Conservation (phyloP, 2,329 filamentous ascomycete genomes). For the Tolypocladium nubicola region DNA sequence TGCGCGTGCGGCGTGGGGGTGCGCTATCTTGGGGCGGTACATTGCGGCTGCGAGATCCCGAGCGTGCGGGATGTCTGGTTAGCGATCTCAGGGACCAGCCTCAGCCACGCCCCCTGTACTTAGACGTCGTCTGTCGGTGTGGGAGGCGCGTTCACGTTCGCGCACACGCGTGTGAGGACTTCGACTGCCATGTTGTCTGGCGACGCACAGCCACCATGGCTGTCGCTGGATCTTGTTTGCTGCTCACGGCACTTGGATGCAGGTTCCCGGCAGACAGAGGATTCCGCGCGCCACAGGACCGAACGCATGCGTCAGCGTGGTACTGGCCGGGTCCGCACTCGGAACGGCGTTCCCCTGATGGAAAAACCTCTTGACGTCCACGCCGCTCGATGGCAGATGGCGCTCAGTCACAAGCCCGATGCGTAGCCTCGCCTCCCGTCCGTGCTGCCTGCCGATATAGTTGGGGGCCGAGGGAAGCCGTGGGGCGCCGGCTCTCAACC, state of each 20-base stretch:
- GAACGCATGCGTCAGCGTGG: background rate
- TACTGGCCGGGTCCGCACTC: background rate
- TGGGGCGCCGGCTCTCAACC: background rate
- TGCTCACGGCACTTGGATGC: background rate
- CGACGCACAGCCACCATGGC: background rate
- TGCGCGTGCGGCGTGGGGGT: accelerated
- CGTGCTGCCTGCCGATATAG: background rate
- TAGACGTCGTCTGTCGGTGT: background rate
- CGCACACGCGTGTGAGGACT: background rate
- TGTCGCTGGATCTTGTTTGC: background rate
- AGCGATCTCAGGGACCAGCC: background rate
- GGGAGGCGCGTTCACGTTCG: background rate
- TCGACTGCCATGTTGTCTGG: background rate
- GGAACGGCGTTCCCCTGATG: background rate
- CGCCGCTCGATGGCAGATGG: background rate
- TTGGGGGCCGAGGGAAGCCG: slow-evolving; percentile 1
- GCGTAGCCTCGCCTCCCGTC: background rate
- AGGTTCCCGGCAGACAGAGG: background rate
- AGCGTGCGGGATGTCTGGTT: background rate
- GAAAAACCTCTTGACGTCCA: background rate
- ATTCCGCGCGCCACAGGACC: background rate
- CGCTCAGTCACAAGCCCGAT: background rate
- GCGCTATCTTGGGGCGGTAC: background rate
- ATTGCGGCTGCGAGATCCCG: background rate
- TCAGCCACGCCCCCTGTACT: background rate